Percentiles rank a stretch among this genome's conserved stretches.
Conservation (phyloP, 1,284 basidiomycete species). For the Sanghuangporus baumii region DNA sequence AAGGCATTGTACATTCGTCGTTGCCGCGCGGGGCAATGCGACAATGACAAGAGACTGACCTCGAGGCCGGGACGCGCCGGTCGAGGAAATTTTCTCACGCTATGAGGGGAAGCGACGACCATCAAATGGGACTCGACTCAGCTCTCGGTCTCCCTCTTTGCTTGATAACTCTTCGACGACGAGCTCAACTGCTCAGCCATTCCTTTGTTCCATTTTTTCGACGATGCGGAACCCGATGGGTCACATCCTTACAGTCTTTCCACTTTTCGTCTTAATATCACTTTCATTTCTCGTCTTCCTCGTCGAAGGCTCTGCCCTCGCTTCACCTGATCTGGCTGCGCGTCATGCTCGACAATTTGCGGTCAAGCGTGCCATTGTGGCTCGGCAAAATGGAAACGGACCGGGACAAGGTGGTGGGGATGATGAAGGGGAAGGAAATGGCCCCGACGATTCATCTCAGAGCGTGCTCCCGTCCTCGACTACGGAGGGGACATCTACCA, state of each 20-base stretch:
- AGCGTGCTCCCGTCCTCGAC: neutral
- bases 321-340: conserved; percentile 1
- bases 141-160: neutral
- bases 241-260: conserved; percentile 19
- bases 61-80: neutral
- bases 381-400: neutral
- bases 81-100: neutral
- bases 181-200: conserved; percentile 14
- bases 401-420: neutral
- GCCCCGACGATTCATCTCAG: neutral
- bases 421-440: neutral
- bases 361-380: neutral
- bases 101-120: neutral
- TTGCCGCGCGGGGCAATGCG: neutral
- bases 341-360: conserved; percentile 8
- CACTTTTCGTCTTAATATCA: conserved; percentile 9
- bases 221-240: conserved; percentile 15
- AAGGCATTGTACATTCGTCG: neutral
- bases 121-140: neutral
- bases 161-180: neutral
- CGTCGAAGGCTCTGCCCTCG: neutral
- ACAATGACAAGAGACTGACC: neutral
- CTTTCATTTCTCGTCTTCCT: conserved; percentile 8
- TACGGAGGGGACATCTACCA: neutral
- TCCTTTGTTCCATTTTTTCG: conserved; percentile 7